Base-by-base conservation (phyloP, 1,139 yeast species). In the Debaryomycetaceae sp. region DNA sequence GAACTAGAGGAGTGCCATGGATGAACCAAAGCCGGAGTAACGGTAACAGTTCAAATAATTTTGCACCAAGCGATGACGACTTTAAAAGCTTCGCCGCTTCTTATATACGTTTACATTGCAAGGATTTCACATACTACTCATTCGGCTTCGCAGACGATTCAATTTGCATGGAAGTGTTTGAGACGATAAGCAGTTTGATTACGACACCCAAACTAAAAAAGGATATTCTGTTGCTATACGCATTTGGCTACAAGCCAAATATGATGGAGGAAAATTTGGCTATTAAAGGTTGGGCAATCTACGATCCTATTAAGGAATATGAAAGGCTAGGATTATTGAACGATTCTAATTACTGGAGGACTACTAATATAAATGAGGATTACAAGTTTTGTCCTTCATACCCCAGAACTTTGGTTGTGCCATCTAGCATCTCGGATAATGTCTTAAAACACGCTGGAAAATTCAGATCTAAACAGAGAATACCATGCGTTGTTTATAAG, bases 61-160 rank as follows among this genome's bases (percentile, higher is more conserved):
- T 3, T 14, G 3, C 51, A 22, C 50, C 56, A 1, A 48, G 47
- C 30, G 48, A 48, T 31, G 51, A 45, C 9, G 47, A 49, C 6
- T 50, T 56, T 31, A 76, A 63, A 64, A 74, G 70, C 52, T 76
- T 64, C 61, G 67, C 77, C 45, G 77, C 74, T 34, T 78, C 74
- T 37, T 75, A 68, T 46, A 68, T 92, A 37, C 76, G 95, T 36
- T 61, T 92, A 11, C 77, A 81, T 34, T 87, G 97, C 55, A 81
- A 88, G 48, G 98, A 92, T 59, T 92, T 88, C 61, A 84, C 92
- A n/a, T 86, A 78, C 52, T 70, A 89, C 41, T 81, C 95, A 16
- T 74, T 92, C 53, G 92, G 87, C 56, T 87, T 92, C 57, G 59
- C 59, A 24, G 73, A 75, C 51, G 83, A 81, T 38, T 52, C 63